Evolutionary conservation across 179 eudicot species (phyloP), one percentile per base, ranked within the genome.

Genomic region (Drosera spatulata): DNA sequence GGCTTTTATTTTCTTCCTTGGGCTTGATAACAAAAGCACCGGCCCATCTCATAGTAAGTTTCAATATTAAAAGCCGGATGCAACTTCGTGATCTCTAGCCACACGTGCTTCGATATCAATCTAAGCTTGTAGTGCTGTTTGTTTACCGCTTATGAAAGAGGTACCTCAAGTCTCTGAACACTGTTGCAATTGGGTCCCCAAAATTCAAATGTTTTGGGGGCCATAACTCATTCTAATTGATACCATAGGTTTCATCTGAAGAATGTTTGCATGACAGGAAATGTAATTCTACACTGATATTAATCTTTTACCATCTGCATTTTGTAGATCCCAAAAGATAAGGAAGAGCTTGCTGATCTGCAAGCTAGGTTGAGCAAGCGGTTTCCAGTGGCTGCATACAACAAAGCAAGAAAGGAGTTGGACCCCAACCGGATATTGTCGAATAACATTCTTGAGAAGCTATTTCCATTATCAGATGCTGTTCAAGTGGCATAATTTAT

Each of bases 331-430:
- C 98, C 98, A 3, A 88, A 85, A 75, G 88, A 91, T 79, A 82
- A 84, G 75, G 87, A 86, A 3, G 95, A 88, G 75, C 83, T 88
- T 41, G 81, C 71, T 5, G 77, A 79, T 58, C 70, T 91, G 67
- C 98, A 84, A 73, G 80, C 77, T 14, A 76, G 98, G 64, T 75
- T 91, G 61, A 78, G 73, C 56, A 85, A 82, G 76, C 90, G 85
- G 41, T 88, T 88, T 71, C 98, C 98, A 2, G 96, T 91, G 69
- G 96, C 85, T 73, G 80, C 75, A 39, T 91, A 84, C 73, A 88
- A 86, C 63, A 77, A 82, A 73, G 98, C 96, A 42, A 76, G 96
- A 33, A 79, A 54, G 48, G 96, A 86, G 70, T 80, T 91, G 73
- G 98, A 91, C 61, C 96, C 96, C 2, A 79, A 85, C 59, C 77